These are phyloP conservation scores for Kurtzmaniella fragi DNA, from an alignment of 805 yeast species.

Conservation along the genomic window DNA sequence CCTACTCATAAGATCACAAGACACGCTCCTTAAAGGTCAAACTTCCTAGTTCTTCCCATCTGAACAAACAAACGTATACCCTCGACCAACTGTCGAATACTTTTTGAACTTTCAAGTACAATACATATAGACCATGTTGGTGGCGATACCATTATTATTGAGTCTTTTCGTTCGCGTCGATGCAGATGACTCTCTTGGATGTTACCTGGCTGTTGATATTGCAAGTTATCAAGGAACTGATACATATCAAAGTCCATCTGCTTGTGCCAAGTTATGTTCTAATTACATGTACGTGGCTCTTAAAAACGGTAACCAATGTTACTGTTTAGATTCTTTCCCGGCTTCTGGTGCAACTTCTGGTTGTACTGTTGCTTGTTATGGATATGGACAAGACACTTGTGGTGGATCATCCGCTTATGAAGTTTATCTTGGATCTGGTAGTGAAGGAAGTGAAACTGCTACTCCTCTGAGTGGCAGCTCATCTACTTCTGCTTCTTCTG, in stretches of 20 bases:
- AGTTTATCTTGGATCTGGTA: slow-evolving; percentile 23
- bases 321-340: slow-evolving; percentile 32
- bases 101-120: too few species aligned
- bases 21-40: too few species aligned
- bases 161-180: background rate
- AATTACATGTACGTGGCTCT: slow-evolving; percentile 35
- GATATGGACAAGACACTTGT: slow-evolving; percentile 29
- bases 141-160: background rate
- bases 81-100: too few species aligned
- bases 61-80: too few species aligned
- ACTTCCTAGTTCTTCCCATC: too few species aligned
- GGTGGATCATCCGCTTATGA: slow-evolving; percentile 33
- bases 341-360: slow-evolving; percentile 7
- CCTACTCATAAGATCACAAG: too few species aligned
- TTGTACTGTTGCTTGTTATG: slow-evolving; percentile 30
- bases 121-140: too few species aligned
- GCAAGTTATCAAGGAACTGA: slow-evolving; percentile 18
- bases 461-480: background rate
- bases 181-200: slow-evolving; percentile 15
- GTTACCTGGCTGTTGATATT: slow-evolving; percentile 24
- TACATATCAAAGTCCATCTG: slow-evolving; percentile 22
- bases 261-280: slow-evolving; percentile 26
- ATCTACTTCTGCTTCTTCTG: slow-evolving; percentile 2
- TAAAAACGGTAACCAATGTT: slow-evolving; percentile 31
- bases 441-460: slow-evolving; percentile 3